Evolutionary conservation across 2,329 filamentous ascomycete species (phyloP).

Genomic region (Ceratocystis albifundus): DNA sequence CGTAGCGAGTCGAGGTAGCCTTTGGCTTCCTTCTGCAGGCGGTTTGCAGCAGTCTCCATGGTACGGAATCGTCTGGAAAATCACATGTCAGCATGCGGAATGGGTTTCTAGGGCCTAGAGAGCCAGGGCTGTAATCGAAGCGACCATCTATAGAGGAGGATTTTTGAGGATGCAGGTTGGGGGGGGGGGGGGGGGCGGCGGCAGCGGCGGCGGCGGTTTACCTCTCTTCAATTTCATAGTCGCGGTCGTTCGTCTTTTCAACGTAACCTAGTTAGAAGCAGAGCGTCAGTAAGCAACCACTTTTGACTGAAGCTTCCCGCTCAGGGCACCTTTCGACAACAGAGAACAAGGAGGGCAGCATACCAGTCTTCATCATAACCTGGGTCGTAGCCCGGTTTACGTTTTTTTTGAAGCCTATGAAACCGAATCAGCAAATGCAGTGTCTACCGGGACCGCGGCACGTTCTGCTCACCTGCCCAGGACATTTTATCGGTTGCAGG

Average conservation of each 20-base stretch:
- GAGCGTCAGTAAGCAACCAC: neutral
- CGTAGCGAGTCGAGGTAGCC: constrained; percentile 92
- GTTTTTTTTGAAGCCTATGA: constrained; percentile 56
- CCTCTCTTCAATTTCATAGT: constrained; percentile 96
- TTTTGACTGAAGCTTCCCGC: neutral
- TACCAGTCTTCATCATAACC: constrained; percentile 99
- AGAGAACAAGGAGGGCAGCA: constrained; percentile 25
- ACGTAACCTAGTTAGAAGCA: constrained; percentile 57
- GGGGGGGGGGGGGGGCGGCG: too few relatives aligned
- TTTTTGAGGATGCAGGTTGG: neutral
- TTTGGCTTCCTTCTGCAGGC: constrained; percentile 94
- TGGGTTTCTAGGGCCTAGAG: neutral
- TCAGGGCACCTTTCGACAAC: neutral
- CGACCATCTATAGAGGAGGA: neutral
- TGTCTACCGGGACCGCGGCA: neutral
- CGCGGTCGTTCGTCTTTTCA: constrained; percentile 94
- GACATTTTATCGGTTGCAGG: constrained; percentile 42
- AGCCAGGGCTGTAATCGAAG: neutral
- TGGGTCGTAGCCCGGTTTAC: constrained; percentile 97
- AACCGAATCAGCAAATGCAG: constrained; percentile 27
- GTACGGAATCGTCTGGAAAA: constrained; percentile 75
- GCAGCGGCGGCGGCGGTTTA: constrained; percentile 32
- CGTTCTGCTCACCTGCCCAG: constrained; percentile 49
- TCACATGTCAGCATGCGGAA: constrained; percentile 10
- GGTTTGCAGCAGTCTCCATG: constrained; percentile 87